Base-by-base conservation (phyloP, 352 stramenopile genomes). In the Saprolegnia parasitica region DNA sequence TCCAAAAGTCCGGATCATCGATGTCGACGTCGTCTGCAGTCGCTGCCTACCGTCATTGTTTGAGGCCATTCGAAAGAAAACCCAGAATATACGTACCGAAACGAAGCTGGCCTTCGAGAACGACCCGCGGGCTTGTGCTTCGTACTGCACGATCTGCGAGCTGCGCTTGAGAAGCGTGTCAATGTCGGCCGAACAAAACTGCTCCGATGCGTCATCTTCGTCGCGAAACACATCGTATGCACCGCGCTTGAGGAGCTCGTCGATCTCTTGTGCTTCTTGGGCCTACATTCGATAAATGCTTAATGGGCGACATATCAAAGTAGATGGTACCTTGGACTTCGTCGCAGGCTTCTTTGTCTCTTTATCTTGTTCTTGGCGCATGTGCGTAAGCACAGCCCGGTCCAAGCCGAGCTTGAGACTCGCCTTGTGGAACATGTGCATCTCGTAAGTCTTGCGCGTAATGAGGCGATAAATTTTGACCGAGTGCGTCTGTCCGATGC, bases 1-100 rank as follows among this genome's bases (percentile, higher is more conserved):
- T 98, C 98, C 98, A 99, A 68, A 99, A 99, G 63, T 98, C 83
- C 1, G 98, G 98, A 76, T 99, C 98, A 67, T 99, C 92, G 20
- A 99, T 88, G 74, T 99, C 93, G n/a, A 99, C 87, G 71, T 98
- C 92, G 68, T 98, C 86, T 0, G 83, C 91, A 2, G 81, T 96
- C 18, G 79, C 92, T 0, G 87, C 84, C 61, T 67, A 50, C 21
- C 3, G 29, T 35, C 29, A 35, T 35, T 35, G 29, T 35, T 35
- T 35, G 29, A 35, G 29, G 29, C 29, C 29, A 35, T 35, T 35
- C 29, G 5, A 35, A 35, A 35, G 29, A 2, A 35, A 35, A 2
- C 2, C 5, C 29, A 35, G 29, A 5, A 35, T 35, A 35, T 35
- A 2, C 2, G 21, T 71, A 63, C 68, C 1, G 89, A 92, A 32